Evolutionary conservation across 129 eudicot species (phyloP).

Genomic region (Pittosporum tobira): DNA sequence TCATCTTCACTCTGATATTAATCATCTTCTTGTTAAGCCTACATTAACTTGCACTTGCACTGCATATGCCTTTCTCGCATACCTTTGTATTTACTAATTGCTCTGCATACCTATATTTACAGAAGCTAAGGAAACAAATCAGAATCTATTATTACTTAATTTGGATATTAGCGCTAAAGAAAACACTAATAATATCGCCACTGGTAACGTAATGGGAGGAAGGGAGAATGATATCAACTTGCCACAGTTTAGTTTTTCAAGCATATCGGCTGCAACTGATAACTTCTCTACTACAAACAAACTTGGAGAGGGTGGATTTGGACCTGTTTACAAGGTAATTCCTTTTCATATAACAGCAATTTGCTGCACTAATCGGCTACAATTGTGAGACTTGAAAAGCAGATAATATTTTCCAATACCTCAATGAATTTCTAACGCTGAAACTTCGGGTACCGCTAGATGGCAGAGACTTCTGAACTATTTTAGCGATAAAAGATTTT

Average conservation of each 20-base stretch:
- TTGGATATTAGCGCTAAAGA: slow-evolving; percentile 1
- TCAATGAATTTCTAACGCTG: background rate
- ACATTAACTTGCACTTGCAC: background rate
- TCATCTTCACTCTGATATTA: too few relatives aligned
- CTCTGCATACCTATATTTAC: background rate
- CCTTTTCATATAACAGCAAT: background rate
- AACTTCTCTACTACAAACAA: slow-evolving; percentile 14
- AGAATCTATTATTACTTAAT: background rate
- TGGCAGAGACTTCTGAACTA: background rate
- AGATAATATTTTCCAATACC: background rate
- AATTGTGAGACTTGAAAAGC: background rate
- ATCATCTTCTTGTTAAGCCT: too few relatives aligned
- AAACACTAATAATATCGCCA: background rate
- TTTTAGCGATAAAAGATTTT: too few relatives aligned
- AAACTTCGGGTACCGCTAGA: background rate
- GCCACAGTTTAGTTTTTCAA: slow-evolving; percentile 8
- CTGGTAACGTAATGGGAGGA: background rate
- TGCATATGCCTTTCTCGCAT: background rate
- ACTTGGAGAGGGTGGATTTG: slow-evolving; percentile 27
- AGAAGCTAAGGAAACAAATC: background rate
- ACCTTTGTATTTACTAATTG: background rate
- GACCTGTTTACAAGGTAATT: slow-evolving; percentile 25
- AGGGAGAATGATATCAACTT: background rate
- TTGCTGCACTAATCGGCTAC: background rate
- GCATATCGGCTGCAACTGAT: slow-evolving; percentile 14